Base-by-base conservation (phyloP, 805 yeast genomes). In the Candida takata region DNA sequence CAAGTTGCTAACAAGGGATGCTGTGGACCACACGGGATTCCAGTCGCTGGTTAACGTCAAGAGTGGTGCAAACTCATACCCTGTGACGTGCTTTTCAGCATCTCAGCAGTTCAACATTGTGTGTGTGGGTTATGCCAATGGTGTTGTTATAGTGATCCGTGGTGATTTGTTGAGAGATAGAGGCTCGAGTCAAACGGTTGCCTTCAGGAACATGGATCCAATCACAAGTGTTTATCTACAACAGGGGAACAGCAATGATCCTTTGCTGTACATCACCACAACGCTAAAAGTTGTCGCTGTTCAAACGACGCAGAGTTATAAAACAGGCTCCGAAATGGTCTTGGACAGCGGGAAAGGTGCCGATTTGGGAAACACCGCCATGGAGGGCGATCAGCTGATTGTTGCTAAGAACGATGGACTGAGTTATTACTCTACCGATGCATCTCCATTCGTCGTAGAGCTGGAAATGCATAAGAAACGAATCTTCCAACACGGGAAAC, bases 101-200 rank as follows among this genome's bases (percentile, higher is more conserved):
- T 69, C 77, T 12, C 46, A 57, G 2, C 77, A 72, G 40, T 71
- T 79, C 41, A 69, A 84, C 3, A 72, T 84, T 24, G 55, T 82
- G 6, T 88, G 83, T 0, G 61, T 84, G 31, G 95, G 95, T 0
- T 84, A 77, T 48, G 80, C 88, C 11, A 81, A 87, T 55, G 98
- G 98, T 3, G 69, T 77, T 15, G 86, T 88, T 3, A 64, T 88
- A 3, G 61, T 88, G 6, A 74, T 88, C 0, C 63, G 97, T 43
- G 98, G 98, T 8, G 97, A 92, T 56, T 57, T 92, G 23, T 46
- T 85, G 6, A 75, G 87, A 47, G 98, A 92, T 52, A 65, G 95
- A 40, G 97, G 97, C 0, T 77, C 95, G 8, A 74, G 92, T 44
- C 97, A 90, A 51, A 65, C 97, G 20, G 56, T 81, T 0, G 77